Conservation (phyloP, 805 yeast genomes). For the Candida methanosorbosa region DNA sequence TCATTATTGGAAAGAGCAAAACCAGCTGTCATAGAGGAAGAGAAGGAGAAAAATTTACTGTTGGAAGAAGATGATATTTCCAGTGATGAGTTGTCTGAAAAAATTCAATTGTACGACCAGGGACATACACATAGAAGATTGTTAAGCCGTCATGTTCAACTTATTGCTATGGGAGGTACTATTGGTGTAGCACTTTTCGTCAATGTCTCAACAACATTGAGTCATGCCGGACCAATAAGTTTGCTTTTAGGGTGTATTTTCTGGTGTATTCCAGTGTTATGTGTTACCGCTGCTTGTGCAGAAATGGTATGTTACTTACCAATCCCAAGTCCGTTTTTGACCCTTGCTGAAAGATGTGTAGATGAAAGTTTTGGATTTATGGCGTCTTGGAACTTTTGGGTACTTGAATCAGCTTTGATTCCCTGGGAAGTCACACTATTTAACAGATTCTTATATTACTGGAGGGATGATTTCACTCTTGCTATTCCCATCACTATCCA, state of each 20-base stretch:
- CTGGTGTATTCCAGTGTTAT: slow-evolving; percentile 35
- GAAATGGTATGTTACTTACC: slow-evolving; percentile 41
- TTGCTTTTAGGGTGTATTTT: slow-evolving; percentile 29
- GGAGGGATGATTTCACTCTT: slow-evolving; percentile 38
- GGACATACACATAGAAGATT: slow-evolving; percentile 24
- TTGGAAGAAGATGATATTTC: too few species aligned
- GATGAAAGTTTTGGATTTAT: slow-evolving; percentile 36
- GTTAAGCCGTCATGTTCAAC: slow-evolving; percentile 34
- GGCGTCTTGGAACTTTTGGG: slow-evolving; percentile 45
- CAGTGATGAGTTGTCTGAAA: slow-evolving; percentile 6
- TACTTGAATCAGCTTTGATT: slow-evolving; percentile 36
- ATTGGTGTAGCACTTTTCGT: slow-evolving; percentile 40
- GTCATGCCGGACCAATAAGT: slow-evolving; percentile 33
- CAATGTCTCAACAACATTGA: slow-evolving; percentile 30
- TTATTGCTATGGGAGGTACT: slow-evolving; percentile 43
- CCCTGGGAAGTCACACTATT: slow-evolving; percentile 42
- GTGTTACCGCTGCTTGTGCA: slow-evolving; percentile 33
- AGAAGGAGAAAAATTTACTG: slow-evolving; percentile 3
- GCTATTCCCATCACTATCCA: slow-evolving; percentile 37
- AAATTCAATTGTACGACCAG: slow-evolving; percentile 3
- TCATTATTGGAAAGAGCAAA: too few species aligned
- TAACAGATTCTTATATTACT: slow-evolving; percentile 36
- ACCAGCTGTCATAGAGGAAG: neutral
- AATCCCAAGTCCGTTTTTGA: slow-evolving; percentile 37
- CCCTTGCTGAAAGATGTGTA: slow-evolving; percentile 37